Evolutionary conservation across 257 asterid genomes (phyloP), one percentile per base, ranked within the genome.

Genomic region (Solanum pimpinellifolium): DNA sequence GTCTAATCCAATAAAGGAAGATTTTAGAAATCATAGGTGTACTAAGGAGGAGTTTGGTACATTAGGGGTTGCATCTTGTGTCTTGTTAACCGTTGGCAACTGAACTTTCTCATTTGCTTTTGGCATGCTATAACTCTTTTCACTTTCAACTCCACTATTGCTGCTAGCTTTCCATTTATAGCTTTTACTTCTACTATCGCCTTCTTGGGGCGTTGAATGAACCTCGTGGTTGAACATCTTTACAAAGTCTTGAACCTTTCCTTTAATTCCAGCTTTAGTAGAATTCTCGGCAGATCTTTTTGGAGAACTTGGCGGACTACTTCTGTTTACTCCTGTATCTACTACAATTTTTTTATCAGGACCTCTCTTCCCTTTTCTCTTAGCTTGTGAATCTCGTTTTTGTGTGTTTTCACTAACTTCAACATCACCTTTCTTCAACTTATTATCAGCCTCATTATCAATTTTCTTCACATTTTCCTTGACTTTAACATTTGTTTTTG

Each of bases 191-290:
- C 88, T 89, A 59, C 80, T 88, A 27, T 56, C 81, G 84, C 83
- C 85, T 70, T 91, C 91, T 87, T 92, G 90, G 37, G 88, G 59
- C 12, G 78, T 90, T 29, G 89, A 87, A 87, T 89, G 90, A 78
- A 85, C 76, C 85, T 93, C 98, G 16, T 91, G 94, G 86, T 92
- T 93, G 90, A 97, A 94, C 70, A 92, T 92, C 90, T 95, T 94
- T 59, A 93, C 99, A 84, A 95, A 95, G 47, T 94, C 96, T 80
- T 90, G 93, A 35, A 97, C 96, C 90, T 94, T 96, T 60, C 98
- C 94, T 86, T 90, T 92, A 52, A 85, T 92, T 90, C 92, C 89
- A 87, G 74, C 86, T 89, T 86, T 92, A 85, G 76, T 86, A 52
- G 76, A 70, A 89, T 70, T 80, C 27, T 70, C 88, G 78, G 88